Evolutionary conservation across 352 stramenopile species (phyloP).

Genomic region (Aphanomyces invadans): DNA sequence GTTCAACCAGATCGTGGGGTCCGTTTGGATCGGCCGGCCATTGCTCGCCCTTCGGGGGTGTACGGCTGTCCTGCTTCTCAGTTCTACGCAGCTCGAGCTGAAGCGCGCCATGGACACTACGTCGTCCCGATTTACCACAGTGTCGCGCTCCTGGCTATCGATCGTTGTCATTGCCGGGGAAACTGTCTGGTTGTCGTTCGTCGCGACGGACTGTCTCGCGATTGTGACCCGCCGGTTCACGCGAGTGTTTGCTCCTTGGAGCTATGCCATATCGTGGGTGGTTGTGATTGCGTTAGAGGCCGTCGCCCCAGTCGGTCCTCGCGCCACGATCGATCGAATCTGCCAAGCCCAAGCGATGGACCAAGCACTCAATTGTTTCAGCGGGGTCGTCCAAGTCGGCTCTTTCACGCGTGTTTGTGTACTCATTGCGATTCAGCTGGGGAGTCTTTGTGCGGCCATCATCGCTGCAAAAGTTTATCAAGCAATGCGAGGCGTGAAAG

Average conservation of each 20-base stretch:
- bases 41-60: background rate
- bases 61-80: background rate
- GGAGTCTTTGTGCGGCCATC: background rate
- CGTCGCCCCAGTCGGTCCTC: background rate
- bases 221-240: background rate
- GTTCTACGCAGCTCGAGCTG: background rate
- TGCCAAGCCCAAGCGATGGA: constrained; percentile 3
- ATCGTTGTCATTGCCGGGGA: constrained; percentile 1
- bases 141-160: background rate
- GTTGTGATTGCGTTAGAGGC: background rate
- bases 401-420: background rate
- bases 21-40: background rate
- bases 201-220: background rate
- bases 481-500: background rate
- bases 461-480: background rate
- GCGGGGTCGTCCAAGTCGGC: background rate
- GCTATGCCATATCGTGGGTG: background rate
- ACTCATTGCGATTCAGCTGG: background rate
- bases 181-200: background rate
- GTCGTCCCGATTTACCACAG: background rate
- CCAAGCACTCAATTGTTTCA: background rate
- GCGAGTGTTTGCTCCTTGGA: background rate
- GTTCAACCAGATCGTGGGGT: background rate
- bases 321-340: background rate
- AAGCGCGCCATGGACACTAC: no score